A percentile compares a stretch with the other conserved stretches of the same genome.
Conservation (phyloP, 331 rosid species). For the Stylosanthes scabra region DNA sequence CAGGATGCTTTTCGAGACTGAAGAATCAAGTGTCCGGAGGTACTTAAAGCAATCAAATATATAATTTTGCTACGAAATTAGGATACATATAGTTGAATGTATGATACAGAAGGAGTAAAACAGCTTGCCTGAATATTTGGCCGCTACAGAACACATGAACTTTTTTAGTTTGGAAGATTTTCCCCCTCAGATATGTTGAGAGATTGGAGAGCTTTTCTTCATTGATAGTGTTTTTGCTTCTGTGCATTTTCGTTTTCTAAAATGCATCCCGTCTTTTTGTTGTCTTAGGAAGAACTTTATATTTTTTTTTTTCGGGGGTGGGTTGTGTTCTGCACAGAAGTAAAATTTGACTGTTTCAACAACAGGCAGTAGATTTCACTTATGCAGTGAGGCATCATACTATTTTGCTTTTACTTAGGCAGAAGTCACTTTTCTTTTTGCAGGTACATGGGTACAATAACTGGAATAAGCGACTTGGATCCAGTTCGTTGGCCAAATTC, state of each 20-base stretch:
- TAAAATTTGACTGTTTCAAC: neutral
- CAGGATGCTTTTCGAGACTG: constrained; percentile 97
- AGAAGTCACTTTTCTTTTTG: constrained; percentile 38
- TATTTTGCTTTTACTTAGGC: constrained; percentile 23
- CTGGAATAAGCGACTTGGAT: constrained; percentile 89
- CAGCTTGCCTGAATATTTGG: neutral
- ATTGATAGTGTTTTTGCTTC: too few species aligned
- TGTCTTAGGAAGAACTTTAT: too few species aligned
- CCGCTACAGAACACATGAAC: neutral
- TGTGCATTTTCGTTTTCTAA: neutral
- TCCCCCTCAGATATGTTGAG: neutral
- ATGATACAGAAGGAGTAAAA: neutral
- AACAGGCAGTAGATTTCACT: neutral
- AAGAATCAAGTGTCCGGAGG: constrained; percentile 96
- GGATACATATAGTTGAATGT: neutral
- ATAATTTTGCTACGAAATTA: neutral
- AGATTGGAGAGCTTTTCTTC: neutral
- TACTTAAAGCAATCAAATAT: constrained; percentile 23
- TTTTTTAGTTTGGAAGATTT: too few species aligned
- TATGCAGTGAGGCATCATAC: neutral
- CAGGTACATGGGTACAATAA: constrained; percentile 98
- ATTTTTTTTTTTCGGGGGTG: too few species aligned
- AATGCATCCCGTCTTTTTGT: neutral
- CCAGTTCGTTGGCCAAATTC: constrained; percentile 90
- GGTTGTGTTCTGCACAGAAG: too few species aligned